A percentile compares a stretch with the other conserved stretches of the same genome.
These are phyloP conservation scores for Tetraselmis chui DNA, from an alignment of 139 green algal genomes.

Conservation along the genomic window DNA sequence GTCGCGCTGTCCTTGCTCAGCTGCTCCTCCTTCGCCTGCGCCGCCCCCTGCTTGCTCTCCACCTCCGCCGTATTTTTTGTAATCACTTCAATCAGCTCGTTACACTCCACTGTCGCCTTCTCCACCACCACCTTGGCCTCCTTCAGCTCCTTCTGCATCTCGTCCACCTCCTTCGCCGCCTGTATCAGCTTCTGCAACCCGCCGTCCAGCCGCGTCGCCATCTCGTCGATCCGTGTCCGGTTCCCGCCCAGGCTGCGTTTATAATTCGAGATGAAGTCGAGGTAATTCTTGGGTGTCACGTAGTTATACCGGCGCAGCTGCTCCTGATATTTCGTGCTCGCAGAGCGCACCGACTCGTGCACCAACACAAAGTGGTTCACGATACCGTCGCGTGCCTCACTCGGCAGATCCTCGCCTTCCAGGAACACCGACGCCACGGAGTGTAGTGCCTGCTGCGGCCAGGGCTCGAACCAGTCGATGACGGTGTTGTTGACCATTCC, in stretches of 20 bases:
- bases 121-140: slow-evolving; percentile 76
- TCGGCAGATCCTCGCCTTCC: slow-evolving; percentile 48
- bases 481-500: slow-evolving; percentile 84
- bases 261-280: slow-evolving; percentile 87
- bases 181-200: slow-evolving; percentile 80
- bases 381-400: slow-evolving; percentile 38
- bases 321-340: slow-evolving; percentile 52
- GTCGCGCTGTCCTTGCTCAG: slow-evolving; percentile 52
- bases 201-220: slow-evolving; percentile 51
- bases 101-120: slow-evolving; percentile 70
- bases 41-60: slow-evolving; percentile 62
- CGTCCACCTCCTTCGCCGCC: slow-evolving; percentile 70
- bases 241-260: slow-evolving; percentile 47
- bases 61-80: slow-evolving; percentile 61
- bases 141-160: slow-evolving; percentile 74
- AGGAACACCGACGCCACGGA: slow-evolving; percentile 74
- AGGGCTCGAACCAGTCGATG: slow-evolving; percentile 88
- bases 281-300: slow-evolving; percentile 93
- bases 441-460: slow-evolving; percentile 72
- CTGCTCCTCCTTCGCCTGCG: slow-evolving; percentile 64
- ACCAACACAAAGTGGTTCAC: slow-evolving; percentile 82
- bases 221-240: slow-evolving; percentile 44
- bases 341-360: slow-evolving; percentile 68
- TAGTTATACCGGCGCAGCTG: slow-evolving; percentile 78
- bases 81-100: slow-evolving; percentile 73